A percentile compares a stretch with the other conserved stretches of the same genome.
phyloP scores from a whole-genome alignment of 2,329 filamentous ascomycete genomes.

The Cladosporium colombiae region DNA sequence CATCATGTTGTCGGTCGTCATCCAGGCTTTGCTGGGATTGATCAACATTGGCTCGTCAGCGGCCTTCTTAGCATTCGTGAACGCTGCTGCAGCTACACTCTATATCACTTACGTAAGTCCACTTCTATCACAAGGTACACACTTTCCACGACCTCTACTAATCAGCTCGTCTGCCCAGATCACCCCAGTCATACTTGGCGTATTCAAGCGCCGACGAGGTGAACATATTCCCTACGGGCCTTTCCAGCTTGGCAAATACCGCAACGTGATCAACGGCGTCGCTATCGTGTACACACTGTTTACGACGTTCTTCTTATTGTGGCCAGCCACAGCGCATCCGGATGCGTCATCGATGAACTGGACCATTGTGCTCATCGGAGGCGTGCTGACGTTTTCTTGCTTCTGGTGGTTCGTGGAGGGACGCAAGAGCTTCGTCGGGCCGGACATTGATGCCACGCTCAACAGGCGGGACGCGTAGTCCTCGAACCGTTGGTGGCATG shows the following conservation, averaged over 20 bases:
- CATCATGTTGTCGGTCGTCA: constrained; percentile 22
- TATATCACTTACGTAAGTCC: constrained; percentile 16
- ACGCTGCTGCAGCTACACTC: constrained; percentile 18
- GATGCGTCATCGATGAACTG: constrained; percentile 26
- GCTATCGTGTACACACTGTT: constrained; percentile 34
- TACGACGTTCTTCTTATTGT: constrained; percentile 22
- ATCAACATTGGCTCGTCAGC: constrained; percentile 29
- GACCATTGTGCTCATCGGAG: constrained; percentile 18
- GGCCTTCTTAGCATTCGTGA: constrained; percentile 28
- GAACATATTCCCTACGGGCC: constrained; percentile 21
- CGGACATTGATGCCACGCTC: constrained; percentile 2
- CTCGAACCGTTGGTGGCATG: too few species aligned
- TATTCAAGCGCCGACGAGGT: constrained; percentile 20
- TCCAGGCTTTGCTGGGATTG: constrained; percentile 26
- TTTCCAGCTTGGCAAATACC: constrained; percentile 19
- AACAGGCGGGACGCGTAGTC: neutral
- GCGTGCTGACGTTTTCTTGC: constrained; percentile 14
- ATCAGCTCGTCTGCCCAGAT: constrained; percentile 4
- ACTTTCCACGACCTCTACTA: neutral
- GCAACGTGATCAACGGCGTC: constrained; percentile 25
- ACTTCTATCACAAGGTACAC: neutral
- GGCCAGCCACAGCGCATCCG: constrained; percentile 21
- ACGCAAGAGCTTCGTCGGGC: constrained; percentile 18
- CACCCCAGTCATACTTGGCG: constrained; percentile 21
- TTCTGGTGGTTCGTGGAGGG: constrained; percentile 22